Base-by-base conservation (phyloP, 495 filamentous ascomycete species). In the Penicillium parvum region DNA sequence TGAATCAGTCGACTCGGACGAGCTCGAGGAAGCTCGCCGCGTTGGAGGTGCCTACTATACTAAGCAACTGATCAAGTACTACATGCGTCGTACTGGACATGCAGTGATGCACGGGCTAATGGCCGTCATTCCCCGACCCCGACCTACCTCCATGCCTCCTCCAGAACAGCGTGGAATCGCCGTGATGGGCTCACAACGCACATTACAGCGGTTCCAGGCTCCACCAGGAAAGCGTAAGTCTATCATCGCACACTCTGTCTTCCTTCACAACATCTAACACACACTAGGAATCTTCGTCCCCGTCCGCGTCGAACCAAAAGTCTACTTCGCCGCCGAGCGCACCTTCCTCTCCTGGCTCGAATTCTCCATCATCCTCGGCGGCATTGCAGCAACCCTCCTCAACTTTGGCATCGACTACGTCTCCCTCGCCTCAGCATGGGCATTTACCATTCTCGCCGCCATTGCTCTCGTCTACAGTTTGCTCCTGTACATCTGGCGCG, bases 271-370 rank as follows among this genome's bases (percentile, higher is more conserved):
- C n/a, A 30, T 5, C 12, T 30, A 30, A 30, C 28, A 29, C 52
- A 40, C 37, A 15, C 28, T n/a, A 82, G 78, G 76, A 53, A 98
- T 98, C 52, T 88, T 96, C 49, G 91, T 98, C 16, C 92, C 90
- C 20, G 83, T 97, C 30, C 81, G 92, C 38, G 89, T 98, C 33
- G 92, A 98, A 67, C 92, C 92, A 3, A 98, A 98, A 63, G 92
- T 98, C 47, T 94, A 90, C 65, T 95, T 98, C 52, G 92, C 92
- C 17, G 89, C 88, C 6, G 92, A 98, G 60, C 79, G 92, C 45
- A 98, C 92, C 9, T 98, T 96, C 66, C 77, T 98, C 47, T 85
- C 88, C 26, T 98, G 92, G 92, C 86, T 97, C 43, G 91, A 98
- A 67, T 96, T 92, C 71, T 86, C 83, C 35, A 92, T 98, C 66